Evolutionary conservation across 148 eudicot genomes (phyloP), one percentile per base, ranked within the genome.

Genomic region (Pharnaceum exiguum): DNA sequence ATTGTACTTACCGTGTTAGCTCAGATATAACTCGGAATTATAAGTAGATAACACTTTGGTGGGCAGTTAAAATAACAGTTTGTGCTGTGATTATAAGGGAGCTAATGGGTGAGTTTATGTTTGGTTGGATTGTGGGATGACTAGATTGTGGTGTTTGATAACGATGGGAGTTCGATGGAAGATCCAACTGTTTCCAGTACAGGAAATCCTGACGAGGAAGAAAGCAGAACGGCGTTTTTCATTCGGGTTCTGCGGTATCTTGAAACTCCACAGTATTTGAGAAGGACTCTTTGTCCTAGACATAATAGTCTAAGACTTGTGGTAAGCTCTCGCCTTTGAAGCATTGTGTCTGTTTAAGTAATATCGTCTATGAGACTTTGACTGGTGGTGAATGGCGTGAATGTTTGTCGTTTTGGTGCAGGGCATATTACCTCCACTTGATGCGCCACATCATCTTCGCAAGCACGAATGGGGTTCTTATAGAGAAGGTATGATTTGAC

Each of bases 401-500:
- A 23, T 31, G 7, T 28, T 15, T 19, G 11, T 47, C 32, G 42
- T 60, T 62, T 62, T 46, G 49, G 57, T n/a, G 63, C 71, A 93
- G 99, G 99, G 99, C 44, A 59, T 83, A 66, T 75, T 93, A 62
- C 99, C 99, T 19, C 99, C 99, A 40, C 90, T 93, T 62, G 99
- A 93, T 70, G 99, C 99, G 49, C 99, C 99, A 42, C 99, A 88
- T 78, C 99, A 93, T 69, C 77, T 88, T 51, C 95, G 99, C 23
- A 88, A 85, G 85, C 96, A 93, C 57, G 99, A 93, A 86, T 93
- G 99, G 99, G 95, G 70, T 74, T 60, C 89, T 5, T 93, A 85
- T 67, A 71, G 99, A 60, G 99, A 93, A 81, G 99, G 99, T 85
- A 67, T 5, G 36, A 46, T 33, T 23, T 31, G n/a, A n/a, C n/a